A percentile compares a stretch with the other conserved stretches of the same genome.
Conservation (phyloP, 1,139 yeast genomes). For the Yamadazyma kanchanaburiensis region DNA sequence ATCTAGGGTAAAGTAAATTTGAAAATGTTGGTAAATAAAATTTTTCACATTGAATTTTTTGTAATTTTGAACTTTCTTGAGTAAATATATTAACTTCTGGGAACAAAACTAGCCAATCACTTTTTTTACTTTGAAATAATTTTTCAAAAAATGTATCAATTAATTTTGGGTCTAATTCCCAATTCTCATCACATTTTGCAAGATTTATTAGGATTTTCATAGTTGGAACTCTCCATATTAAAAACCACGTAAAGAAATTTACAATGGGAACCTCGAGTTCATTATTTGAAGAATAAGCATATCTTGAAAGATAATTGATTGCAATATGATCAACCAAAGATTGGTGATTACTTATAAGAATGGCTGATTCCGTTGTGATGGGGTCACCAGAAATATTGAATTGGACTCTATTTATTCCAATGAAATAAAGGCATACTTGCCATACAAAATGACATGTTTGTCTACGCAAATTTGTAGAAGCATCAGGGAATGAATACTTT, state of each 20-base stretch:
- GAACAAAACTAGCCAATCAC: slow-evolving; percentile 58
- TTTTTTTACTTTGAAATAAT: slow-evolving; percentile 23
- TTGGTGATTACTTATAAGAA: slow-evolving; percentile 51
- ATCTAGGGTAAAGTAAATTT: slow-evolving; percentile 65
- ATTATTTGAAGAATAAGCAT: slow-evolving; percentile 12
- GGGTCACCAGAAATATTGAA: slow-evolving; percentile 41
- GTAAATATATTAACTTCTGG: slow-evolving; percentile 75
- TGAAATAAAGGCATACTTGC: slow-evolving; percentile 30
- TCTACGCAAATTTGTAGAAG: slow-evolving; percentile 21
- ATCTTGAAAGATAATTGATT: slow-evolving; percentile 40
- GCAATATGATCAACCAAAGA: slow-evolving; percentile 55
- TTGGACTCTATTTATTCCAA: slow-evolving; percentile 34
- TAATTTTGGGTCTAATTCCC: slow-evolving; percentile 48
- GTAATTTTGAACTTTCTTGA: slow-evolving; percentile 41
- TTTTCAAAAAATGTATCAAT: slow-evolving; percentile 21
- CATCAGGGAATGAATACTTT: slow-evolving; percentile 24
- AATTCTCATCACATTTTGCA: slow-evolving; percentile 56
- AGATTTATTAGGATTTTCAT: slow-evolving; percentile 38
- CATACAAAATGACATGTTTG: slow-evolving; percentile 27
- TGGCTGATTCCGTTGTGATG: slow-evolving; percentile 43
- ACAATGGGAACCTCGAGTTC: slow-evolving; percentile 32
- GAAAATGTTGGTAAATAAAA: slow-evolving; percentile 51
- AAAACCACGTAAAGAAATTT: slow-evolving; percentile 61
- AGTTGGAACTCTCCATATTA: slow-evolving; percentile 55
- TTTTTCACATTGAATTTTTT: slow-evolving; percentile 47